Evolutionary conservation across 805 yeast genomes (phyloP), one percentile per base, ranked within the genome.

Genomic region (Schwanniomyces sp.): DNA sequence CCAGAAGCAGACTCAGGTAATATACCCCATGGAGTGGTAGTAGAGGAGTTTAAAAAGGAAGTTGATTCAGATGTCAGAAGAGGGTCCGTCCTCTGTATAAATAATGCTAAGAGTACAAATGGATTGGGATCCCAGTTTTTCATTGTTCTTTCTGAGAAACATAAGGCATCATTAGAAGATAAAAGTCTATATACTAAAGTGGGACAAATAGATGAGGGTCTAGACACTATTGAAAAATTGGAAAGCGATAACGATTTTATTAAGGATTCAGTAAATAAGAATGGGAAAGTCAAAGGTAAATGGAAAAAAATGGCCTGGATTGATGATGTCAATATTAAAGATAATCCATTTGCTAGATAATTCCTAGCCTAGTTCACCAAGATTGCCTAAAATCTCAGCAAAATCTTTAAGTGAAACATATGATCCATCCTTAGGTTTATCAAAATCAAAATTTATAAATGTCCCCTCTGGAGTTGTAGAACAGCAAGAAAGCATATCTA

Each of bases 401-500:
- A 73, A 73, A 46, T 70, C 77, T 49, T 70, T 71, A 45, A 73
- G 62, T 4, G 54, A 47, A 7, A 73, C 62, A 36, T 54, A 57
- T 9, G 68, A 49, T 0, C 71, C 73, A 9, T 47, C 46, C 40
- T 60, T 58, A 9, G 57, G 47, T 40, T 54, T 57, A 7, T 56
- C 53, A 21, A 63, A 58, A 44, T 63, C 64, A 47, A 63, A 73
- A 49, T 64, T 69, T 18, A 61, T 49, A 4, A 64, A 30, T 6
- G 57, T 54, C 1, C 73, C 76, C 8, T 56, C 52, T 1, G 61
- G 48, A 34, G 60, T 66, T 9, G 63, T 57, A 5, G 62, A 41
- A 34, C 69, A 58, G 30, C 75, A 67, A 34, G 75, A 64, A 9
- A 73, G 54, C 78, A 73, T 73, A 45, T 73, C 77, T 6, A 73